Conservation (phyloP, 78 protist species). For the Paratrimastix pyriformis region DNA sequence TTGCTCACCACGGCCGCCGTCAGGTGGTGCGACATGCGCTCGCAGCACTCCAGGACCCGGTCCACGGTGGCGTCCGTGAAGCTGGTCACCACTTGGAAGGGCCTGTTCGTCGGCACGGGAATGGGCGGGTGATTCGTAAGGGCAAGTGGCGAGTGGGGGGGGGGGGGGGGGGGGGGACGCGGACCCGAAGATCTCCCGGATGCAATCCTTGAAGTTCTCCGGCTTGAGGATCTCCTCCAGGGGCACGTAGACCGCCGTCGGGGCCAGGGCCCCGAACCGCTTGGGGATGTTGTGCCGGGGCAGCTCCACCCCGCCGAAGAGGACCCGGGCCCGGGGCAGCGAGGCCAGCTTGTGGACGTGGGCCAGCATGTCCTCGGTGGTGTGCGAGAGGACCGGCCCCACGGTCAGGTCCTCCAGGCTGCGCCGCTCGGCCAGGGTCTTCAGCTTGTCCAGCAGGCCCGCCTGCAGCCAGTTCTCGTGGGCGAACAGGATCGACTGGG, state of each 20-base stretch:
- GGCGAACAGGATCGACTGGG: constrained; percentile 34
- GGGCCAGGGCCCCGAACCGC: constrained; percentile 19
- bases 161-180: no score
- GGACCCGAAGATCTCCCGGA: constrained; percentile 30
- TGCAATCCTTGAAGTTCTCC: constrained; percentile 1
- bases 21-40: constrained; percentile 21
- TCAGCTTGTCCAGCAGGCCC: neutral
- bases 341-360: neutral
- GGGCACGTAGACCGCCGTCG: constrained; percentile 31
- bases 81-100: neutral
- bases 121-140: neutral
- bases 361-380: neutral
- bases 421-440: neutral
- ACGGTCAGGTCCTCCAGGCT: neutral
- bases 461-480: constrained; percentile 23
- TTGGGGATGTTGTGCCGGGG: constrained; percentile 17
- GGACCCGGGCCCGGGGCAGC: constrained; percentile 28
- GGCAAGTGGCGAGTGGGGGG: no score
- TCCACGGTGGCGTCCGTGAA: neutral
- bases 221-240: neutral
- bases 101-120: neutral
- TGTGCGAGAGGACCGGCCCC: neutral
- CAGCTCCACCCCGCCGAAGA: constrained; percentile 20
- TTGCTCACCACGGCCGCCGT: constrained; percentile 26
- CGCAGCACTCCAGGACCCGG: neutral